These are phyloP conservation scores for Corchorus olitorius DNA, from an alignment of 345 rosid species.

Conservation along the genomic window DNA sequence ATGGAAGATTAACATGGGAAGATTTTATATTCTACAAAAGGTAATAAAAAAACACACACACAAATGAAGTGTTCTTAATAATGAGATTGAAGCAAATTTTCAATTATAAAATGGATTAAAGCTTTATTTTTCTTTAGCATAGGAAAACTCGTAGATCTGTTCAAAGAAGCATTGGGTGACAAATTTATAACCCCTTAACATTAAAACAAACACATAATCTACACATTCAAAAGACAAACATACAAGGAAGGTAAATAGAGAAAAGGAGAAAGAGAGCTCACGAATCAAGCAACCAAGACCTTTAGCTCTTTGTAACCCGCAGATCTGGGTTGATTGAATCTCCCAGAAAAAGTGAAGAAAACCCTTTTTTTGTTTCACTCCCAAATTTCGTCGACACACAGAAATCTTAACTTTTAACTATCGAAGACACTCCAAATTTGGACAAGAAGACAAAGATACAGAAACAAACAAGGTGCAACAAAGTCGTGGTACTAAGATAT, in stretches of 20 bases:
- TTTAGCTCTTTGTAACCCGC: slow-evolving; percentile 22
- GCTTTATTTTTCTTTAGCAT: not conserved
- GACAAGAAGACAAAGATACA: slow-evolving; percentile 18
- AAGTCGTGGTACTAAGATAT: not conserved
- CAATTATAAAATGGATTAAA: not conserved
- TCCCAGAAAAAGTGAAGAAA: slow-evolving; percentile 14
- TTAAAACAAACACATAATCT: not conserved
- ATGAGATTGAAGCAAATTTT: not conserved
- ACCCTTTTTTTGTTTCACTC: slow-evolving; percentile 8
- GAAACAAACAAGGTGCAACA: slow-evolving; percentile 10
- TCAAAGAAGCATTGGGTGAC: not conserved
- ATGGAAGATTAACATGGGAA: not conserved
- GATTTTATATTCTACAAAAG: not conserved
- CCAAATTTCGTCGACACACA: not conserved
- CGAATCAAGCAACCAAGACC: slow-evolving; percentile 34
- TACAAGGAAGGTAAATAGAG: not conserved
- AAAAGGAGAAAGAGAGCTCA: slow-evolving; percentile 23
- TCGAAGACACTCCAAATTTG: slow-evolving; percentile 17
- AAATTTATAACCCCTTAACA: not conserved
- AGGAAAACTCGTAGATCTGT: not conserved
- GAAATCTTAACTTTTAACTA: slow-evolving; percentile 5
- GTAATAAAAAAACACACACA: not conserved
- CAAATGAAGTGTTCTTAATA: not conserved
- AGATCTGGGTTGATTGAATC: slow-evolving; percentile 38
- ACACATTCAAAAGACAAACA: not conserved